Conservation (phyloP, 768 basidiomycete species). For the Tylopilus plumbeoviolaceoides region DNA sequence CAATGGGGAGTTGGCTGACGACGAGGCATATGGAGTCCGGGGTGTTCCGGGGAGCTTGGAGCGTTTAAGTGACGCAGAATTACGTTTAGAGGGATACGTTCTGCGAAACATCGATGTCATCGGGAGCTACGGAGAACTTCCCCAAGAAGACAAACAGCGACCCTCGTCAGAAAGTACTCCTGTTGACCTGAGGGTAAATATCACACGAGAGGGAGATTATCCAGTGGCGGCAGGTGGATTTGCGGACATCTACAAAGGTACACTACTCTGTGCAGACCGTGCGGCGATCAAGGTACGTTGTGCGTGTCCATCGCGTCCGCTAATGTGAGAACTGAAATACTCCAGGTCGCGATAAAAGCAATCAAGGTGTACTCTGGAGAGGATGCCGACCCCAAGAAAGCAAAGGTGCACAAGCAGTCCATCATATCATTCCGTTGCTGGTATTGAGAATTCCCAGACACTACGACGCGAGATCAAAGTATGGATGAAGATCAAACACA, state of each 20-base stretch:
- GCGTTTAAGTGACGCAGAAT: no score
- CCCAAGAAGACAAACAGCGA: no score
- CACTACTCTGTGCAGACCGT: not conserved
- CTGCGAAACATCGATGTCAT: no score
- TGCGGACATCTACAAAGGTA: not conserved
- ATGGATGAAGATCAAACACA: slow-evolving; percentile 5
- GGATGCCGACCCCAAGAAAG: not conserved
- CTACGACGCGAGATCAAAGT: not conserved
- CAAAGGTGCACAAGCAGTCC: not conserved
- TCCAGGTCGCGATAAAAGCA: slow-evolving; percentile 2
- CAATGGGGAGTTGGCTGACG: no score
- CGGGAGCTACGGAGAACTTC: no score
- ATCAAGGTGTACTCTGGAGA: slow-evolving; percentile 6
- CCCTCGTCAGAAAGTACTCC: no score
- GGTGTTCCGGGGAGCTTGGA: no score
- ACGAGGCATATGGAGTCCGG: no score
- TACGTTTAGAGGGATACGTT: no score
- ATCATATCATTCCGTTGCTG: not conserved
- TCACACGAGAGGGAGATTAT: not conserved
- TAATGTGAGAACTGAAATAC: not conserved
- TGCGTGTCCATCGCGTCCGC: not conserved
- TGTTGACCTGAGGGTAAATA: not conserved
- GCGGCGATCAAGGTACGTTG: not conserved
- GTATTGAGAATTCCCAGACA: not conserved
- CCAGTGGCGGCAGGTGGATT: not conserved